Percentiles rank a stretch among this genome's conserved stretches.
Conservation (phyloP, 371 early-diverging fungal genomes). For the Capillidium heterosporum region DNA sequence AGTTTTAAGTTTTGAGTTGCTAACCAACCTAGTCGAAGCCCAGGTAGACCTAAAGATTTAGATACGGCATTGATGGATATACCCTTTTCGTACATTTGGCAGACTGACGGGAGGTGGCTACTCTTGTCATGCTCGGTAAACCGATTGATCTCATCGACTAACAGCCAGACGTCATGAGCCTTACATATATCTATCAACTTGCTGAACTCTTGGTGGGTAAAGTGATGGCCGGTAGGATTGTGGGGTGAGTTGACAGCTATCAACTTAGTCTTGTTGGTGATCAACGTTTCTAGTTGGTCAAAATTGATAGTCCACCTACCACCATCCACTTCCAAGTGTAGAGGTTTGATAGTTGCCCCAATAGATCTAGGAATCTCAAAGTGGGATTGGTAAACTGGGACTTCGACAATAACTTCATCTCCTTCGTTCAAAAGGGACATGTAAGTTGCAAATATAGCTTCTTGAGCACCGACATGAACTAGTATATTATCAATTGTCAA, state of each 20-base stretch:
- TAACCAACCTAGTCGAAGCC: not conserved
- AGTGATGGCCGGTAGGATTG: not conserved
- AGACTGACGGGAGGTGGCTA: not conserved
- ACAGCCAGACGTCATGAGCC: not conserved
- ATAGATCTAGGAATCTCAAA: not conserved
- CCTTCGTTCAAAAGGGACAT: not conserved
- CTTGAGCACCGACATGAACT: not conserved
- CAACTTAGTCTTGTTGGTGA: not conserved
- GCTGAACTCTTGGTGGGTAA: not conserved
- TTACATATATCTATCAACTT: not conserved
- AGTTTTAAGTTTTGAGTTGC: not conserved
- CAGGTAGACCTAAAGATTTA: not conserved
- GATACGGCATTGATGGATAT: not conserved
- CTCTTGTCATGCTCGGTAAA: not conserved
- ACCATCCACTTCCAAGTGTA: not conserved
- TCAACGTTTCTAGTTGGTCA: not conserved
- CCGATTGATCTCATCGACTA: not conserved
- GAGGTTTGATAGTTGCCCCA: not conserved
- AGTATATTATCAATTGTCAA: not conserved
- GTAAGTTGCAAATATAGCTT: not conserved
- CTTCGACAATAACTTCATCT: not conserved
- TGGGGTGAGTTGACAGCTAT: not conserved
- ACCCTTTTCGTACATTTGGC: not conserved
- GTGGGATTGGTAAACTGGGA: not conserved
- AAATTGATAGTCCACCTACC: not conserved